phyloP scores from a whole-genome alignment of 805 yeast genomes.

The Monosporozyma aerobia region DNA sequence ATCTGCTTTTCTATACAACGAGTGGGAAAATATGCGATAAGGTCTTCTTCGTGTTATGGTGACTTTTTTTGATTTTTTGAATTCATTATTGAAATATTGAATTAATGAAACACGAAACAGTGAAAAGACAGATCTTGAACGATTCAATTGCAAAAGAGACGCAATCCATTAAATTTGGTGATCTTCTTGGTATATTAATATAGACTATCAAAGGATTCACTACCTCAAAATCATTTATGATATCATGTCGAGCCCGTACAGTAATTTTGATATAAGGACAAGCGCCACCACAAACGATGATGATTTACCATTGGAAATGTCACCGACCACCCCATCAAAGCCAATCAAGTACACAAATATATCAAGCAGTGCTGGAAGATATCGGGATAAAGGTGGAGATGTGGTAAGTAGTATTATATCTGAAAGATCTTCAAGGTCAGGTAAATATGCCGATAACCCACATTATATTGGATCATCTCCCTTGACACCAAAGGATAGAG shows the following conservation, averaged over 20 bases:
- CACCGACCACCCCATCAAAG: neutral
- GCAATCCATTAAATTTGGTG: no score
- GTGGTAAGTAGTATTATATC: neutral
- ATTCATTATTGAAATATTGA: no score
- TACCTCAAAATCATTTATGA: neutral
- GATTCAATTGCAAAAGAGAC: no score
- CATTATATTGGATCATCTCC: neutral
- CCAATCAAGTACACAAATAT: neutral
- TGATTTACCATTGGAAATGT: neutral
- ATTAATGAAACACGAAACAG: no score
- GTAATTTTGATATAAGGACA: neutral
- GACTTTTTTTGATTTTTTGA: no score
- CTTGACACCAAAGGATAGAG: neutral
- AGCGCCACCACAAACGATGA: neutral
- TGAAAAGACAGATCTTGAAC: no score
- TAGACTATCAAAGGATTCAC: neutral
- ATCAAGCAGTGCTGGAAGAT: neutral
- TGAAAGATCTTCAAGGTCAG: neutral
- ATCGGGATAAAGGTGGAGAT: neutral
- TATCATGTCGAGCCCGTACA: neutral
- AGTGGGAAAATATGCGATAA: no score
- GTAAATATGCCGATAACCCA: neutral
- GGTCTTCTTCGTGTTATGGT: no score
- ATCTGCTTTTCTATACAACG: no score
- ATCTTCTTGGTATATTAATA: no score